Percentiles rank a stretch among this genome's conserved stretches.
phyloP scores from a whole-genome alignment of 2,329 filamentous ascomycete genomes.

The Fusarium falciforme region DNA sequence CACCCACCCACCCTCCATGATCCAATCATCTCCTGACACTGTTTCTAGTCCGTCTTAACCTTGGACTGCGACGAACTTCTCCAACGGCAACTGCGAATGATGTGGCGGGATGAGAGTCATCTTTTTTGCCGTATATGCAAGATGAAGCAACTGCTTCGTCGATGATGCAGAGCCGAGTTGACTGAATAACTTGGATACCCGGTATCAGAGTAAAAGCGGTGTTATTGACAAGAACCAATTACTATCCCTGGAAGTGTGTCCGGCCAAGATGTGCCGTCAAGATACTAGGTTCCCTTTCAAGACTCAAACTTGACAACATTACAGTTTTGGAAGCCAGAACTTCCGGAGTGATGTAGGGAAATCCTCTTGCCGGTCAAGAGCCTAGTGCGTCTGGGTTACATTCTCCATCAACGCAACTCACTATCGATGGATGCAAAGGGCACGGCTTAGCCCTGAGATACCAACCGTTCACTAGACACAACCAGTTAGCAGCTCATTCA shows the following conservation, averaged over 20 bases:
- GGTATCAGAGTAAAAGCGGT: neutral
- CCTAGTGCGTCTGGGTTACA: neutral
- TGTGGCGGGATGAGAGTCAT: neutral
- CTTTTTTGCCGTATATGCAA: neutral
- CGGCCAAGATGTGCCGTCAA: neutral
- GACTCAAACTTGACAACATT: neutral
- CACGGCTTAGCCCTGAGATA: neutral
- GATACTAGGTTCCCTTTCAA: neutral
- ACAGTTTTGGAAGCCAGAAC: neutral
- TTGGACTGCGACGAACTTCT: neutral
- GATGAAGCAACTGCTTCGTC: neutral
- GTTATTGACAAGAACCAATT: neutral
- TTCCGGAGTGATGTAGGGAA: neutral
- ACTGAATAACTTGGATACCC: neutral
- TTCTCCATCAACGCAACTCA: neutral
- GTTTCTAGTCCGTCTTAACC: neutral
- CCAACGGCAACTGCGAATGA: neutral
- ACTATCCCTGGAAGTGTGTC: neutral
- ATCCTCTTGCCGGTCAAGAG: neutral
- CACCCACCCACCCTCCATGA: neutral
- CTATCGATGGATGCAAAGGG: neutral
- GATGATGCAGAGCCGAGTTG: neutral
- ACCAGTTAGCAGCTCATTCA: neutral
- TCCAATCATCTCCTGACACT: slow-evolving; percentile 1
- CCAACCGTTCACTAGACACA: neutral